phyloP scores from a whole-genome alignment of 2,329 filamentous ascomycete genomes.

The Venturia oleaginea region DNA sequence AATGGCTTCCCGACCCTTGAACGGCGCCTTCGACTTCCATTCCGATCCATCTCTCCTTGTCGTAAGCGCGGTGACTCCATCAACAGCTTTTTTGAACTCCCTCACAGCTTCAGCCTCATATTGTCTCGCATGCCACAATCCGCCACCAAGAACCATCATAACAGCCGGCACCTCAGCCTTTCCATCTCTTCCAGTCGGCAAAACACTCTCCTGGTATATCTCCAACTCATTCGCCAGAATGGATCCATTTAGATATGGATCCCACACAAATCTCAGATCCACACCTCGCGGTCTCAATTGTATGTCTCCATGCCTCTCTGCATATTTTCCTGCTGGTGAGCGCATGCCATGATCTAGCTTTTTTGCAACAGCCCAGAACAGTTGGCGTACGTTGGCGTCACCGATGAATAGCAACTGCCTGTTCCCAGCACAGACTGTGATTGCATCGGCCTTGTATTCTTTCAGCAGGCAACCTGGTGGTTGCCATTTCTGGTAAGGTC shows the following conservation, averaged over 20 bases:
- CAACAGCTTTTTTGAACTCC: conserved; percentile 39
- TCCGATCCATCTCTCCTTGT: conserved; percentile 12
- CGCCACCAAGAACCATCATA: conserved; percentile 45
- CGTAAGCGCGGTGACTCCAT: conserved; percentile 28
- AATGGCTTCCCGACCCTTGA: conserved; percentile 17
- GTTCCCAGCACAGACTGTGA: conserved; percentile 43
- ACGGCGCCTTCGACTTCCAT: conserved; percentile 12
- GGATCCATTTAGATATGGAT: conserved; percentile 51
- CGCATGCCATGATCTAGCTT: conserved; percentile 37
- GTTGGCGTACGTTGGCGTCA: conserved; percentile 50
- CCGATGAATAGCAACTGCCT: conserved; percentile 51
- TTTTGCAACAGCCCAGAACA: conserved; percentile 49
- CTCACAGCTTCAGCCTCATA: conserved; percentile 37
- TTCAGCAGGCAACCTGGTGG: conserved; percentile 51
- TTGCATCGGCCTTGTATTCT: conserved; percentile 44
- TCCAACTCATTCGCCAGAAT: conserved; percentile 33
- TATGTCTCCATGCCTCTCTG: conserved; percentile 38
- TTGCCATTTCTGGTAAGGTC: conserved; percentile 45
- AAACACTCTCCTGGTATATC: conserved; percentile 24
- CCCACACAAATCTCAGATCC: conserved; percentile 50
- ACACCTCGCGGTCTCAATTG: conserved; percentile 37
- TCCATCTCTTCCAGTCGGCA: conserved; percentile 16
- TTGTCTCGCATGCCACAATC: conserved; percentile 47
- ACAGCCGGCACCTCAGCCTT: conserved; percentile 24
- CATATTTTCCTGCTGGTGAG: conserved; percentile 27